These are phyloP conservation scores for Salpingoeca rosetta DNA, from an alignment of 78 protist species.

Conservation along the genomic window DNA sequence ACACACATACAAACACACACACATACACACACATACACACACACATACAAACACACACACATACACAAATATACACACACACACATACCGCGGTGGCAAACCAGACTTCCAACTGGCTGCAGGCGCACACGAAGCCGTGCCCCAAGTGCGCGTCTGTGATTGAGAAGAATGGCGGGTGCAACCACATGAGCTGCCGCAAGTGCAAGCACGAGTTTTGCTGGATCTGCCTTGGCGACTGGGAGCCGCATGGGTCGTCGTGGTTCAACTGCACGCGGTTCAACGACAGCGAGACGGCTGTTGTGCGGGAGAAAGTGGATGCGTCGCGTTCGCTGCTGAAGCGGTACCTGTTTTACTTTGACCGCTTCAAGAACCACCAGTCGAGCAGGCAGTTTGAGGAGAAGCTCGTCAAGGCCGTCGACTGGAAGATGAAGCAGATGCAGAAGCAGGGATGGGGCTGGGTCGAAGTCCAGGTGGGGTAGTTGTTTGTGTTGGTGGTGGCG, in stretches of 20 bases:
- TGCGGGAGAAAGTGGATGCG: no score
- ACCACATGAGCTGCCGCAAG: conserved; percentile 56
- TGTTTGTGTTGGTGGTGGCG: no score
- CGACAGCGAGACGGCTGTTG: neutral
- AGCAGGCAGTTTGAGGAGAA: conserved; percentile 17
- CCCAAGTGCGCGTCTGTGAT: conserved; percentile 61
- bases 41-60: no score
- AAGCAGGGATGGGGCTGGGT: conserved; percentile 12
- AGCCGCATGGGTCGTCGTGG: conserved; percentile 45
- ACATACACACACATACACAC: no score
- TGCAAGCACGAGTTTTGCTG: conserved; percentile 60
- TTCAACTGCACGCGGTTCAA: conserved; percentile 60
- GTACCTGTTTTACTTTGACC: conserved; percentile 51
- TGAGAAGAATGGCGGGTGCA: conserved; percentile 84
- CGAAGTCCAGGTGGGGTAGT: conserved; percentile 28
- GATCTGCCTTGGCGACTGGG: conserved; percentile 68
- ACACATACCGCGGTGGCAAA: no score
- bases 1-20: no score
- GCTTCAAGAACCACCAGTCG: conserved; percentile 52
- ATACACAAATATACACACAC: no score
- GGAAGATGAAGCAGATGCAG: conserved; percentile 28
- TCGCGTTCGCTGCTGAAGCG: conserved; percentile 28
- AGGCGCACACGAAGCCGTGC: conserved; percentile 64
- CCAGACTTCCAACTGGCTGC: conserved; percentile 69
- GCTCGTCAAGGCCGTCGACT: neutral